A percentile compares a stretch with the other conserved stretches of the same genome.
phyloP scores from a whole-genome alignment of 192 early-diverging fungal genomes.

The Podila epigama region DNA sequence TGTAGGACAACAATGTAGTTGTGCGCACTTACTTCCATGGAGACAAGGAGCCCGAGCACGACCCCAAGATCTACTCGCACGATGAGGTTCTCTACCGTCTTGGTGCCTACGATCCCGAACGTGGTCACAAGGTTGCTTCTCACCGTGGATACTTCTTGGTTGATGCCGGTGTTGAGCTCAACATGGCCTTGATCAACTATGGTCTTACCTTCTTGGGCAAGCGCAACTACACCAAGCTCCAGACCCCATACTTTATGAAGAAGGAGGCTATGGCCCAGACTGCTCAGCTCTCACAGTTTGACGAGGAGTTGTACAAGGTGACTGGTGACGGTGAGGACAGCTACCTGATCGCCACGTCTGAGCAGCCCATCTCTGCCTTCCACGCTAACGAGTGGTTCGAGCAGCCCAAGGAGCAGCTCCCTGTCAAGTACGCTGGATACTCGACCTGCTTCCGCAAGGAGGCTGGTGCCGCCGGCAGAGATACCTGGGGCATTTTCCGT shows the following conservation, averaged over 20 bases:
- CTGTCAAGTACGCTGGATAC: constrained; percentile 93
- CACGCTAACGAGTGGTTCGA: constrained; percentile 97
- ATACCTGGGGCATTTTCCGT: constrained; percentile 99
- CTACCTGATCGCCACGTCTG: constrained; percentile 98
- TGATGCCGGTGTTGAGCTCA: constrained; percentile 94
- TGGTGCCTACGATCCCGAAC: constrained; percentile 86
- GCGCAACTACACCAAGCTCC: constrained; percentile 88
- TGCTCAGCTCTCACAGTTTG: constrained; percentile 96
- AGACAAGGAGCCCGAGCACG: constrained; percentile 64
- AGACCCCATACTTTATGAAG: constrained; percentile 99
- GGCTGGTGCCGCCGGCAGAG: constrained; percentile 96
- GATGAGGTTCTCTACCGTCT: constrained; percentile 94
- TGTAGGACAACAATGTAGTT: constrained; percentile 73
- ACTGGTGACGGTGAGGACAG: constrained; percentile 86
- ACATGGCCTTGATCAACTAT: constrained; percentile 96
- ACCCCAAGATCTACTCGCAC: constrained; percentile 77
- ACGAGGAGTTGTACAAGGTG: constrained; percentile 97
- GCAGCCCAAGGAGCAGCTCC: constrained; percentile 90
- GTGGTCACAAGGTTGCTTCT: constrained; percentile 93
- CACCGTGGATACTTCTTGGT: constrained; percentile 99
- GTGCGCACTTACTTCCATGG: constrained; percentile 68
- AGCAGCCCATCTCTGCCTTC: constrained; percentile 98
- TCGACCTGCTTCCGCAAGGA: constrained; percentile 99
- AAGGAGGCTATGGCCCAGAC: constrained; percentile 98
- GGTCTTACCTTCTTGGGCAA: constrained; percentile 90